phyloP scores from a whole-genome alignment of 2,329 filamentous ascomycete genomes.

The Alternaria metachromatica region DNA sequence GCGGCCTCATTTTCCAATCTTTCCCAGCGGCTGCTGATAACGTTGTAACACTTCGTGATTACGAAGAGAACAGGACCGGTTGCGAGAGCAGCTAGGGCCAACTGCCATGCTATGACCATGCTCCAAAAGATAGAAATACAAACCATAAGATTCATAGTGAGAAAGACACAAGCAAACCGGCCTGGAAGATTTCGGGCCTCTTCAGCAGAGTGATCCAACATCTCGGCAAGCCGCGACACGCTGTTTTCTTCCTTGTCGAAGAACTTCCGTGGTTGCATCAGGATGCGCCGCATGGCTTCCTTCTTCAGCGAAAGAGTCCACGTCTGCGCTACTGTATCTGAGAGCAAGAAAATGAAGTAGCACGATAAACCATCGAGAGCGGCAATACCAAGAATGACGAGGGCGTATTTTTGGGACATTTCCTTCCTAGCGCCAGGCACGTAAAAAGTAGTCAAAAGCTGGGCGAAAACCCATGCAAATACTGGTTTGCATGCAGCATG shows the following conservation, averaged over 20 bases:
- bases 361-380: slow-evolving; percentile 69
- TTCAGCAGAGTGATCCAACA: slow-evolving; percentile 81
- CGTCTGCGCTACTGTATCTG: slow-evolving; percentile 73
- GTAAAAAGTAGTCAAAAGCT: slow-evolving; percentile 75
- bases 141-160: slow-evolving; percentile 73
- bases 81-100: slow-evolving; percentile 77
- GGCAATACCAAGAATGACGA: slow-evolving; percentile 73
- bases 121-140: slow-evolving; percentile 76
- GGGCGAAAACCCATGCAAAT: slow-evolving; percentile 79
- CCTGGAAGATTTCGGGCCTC: slow-evolving; percentile 86
- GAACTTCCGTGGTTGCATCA: slow-evolving; percentile 79
- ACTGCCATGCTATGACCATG: slow-evolving; percentile 75
- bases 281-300: slow-evolving; percentile 70
- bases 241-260: slow-evolving; percentile 75
- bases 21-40: slow-evolving; percentile 76
- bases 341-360: slow-evolving; percentile 71
- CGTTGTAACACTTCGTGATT: slow-evolving; percentile 70
- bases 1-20: slow-evolving; percentile 68
- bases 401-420: slow-evolving; percentile 69
- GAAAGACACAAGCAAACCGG: slow-evolving; percentile 73
- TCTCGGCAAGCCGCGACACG: slow-evolving; percentile 69
- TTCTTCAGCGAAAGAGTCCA: slow-evolving; percentile 79
- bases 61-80: slow-evolving; percentile 71
- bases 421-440: slow-evolving; percentile 56
- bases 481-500: slow-evolving; percentile 73